Percentiles rank a stretch among this genome's conserved stretches.
These are phyloP conservation scores for Oxyria digyna DNA, from an alignment of 148 eudicot genomes.

Conservation along the genomic window DNA sequence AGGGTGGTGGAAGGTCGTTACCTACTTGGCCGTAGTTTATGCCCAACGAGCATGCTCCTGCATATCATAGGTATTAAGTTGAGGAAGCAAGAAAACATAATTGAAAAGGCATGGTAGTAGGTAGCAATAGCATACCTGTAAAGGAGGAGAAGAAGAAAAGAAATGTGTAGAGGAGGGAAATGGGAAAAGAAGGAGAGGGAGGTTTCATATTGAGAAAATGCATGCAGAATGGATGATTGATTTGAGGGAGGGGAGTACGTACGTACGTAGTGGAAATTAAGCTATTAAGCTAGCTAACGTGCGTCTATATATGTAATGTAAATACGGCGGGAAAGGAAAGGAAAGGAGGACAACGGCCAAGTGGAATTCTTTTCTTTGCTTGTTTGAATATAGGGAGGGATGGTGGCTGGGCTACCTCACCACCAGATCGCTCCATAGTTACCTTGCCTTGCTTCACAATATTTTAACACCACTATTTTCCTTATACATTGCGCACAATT, in stretches of 20 bases:
- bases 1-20: constrained; percentile 58
- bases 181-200: background rate
- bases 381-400: constrained; percentile 2
- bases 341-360: too few relatives aligned
- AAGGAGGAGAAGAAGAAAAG: background rate
- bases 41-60: constrained; percentile 33
- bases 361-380: constrained; percentile 10
- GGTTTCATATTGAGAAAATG: background rate
- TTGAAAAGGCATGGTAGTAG: background rate
- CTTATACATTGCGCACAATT: too few relatives aligned
- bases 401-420: background rate
- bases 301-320: background rate
- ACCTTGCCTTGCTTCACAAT: constrained; percentile 7
- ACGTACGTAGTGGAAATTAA: background rate
- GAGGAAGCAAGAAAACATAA: too few relatives aligned
- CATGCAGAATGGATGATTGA: background rate
- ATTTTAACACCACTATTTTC: too few relatives aligned
- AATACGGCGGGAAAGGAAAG: too few relatives aligned
- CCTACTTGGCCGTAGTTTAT: constrained; percentile 74
- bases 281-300: background rate
- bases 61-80: background rate
- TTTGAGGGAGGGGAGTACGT: background rate
- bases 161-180: background rate
- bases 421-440: background rate
- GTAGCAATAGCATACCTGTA: background rate